Base-by-base conservation (phyloP, 345 rosid species). In the Punica granatum region DNA sequence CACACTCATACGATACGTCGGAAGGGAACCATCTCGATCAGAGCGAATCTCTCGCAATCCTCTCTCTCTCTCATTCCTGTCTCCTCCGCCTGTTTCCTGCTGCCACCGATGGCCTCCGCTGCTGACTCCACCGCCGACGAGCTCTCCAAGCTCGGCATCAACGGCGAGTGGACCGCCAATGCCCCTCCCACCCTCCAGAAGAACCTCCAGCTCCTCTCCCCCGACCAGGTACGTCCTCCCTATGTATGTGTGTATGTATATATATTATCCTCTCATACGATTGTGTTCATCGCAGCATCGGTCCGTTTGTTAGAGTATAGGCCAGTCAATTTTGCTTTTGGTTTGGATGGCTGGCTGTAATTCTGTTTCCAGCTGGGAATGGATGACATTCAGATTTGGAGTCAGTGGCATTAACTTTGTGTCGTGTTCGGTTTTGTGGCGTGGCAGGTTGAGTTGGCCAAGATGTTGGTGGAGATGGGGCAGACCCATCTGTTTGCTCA, bases 401-500 rank as follows among this genome's bases (percentile, higher is more conserved):
- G 42, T 37, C 12, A 37, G 42, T 11, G 6, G 46, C 46, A 12
- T 6, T 42, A 42, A 42, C 46, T n/a, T n/a, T 5, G 46, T 15
- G 18, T 11, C 15, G 48, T 11, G 37, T 16, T 26, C 3, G 36
- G 56, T 25, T 44, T 43, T 68, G 70, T 51, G 48, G 36, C 1
- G 23, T 72, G 70, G 66, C 79, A 93, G 98, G 69, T 88, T 70
- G 88, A 84, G 73, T 72, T 93, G 84, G 96, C 95, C 13, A 85
- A 85, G 83, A 76, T 84, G 77, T 59, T 93, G 69, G 58, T 85
- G 54, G 89, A 86, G 72, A 80, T 79, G 79, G 90, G 85, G 34
- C 98, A 93, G 90, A 72, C 53, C 70, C 92, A 86, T 75, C 70
- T 90, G 74, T 90, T 93, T 70, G 68, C 72, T 72, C 81, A 87